Conservation (phyloP, 805 yeast species). For the Monosporozyma solicola region DNA sequence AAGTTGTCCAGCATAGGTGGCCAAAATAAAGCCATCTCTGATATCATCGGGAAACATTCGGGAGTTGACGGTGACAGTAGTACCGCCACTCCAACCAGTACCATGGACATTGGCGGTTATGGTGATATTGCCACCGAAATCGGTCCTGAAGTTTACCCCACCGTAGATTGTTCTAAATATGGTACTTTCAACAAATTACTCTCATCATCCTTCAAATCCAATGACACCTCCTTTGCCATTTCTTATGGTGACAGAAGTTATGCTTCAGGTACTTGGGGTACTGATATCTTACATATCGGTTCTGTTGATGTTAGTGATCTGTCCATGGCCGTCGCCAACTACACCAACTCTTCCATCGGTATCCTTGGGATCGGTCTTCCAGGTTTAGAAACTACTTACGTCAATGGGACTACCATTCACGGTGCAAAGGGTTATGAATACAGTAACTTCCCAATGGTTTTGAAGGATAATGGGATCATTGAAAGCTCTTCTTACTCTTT, state of each 20-base stretch:
- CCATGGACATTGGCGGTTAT: too few species aligned
- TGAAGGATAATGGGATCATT: constrained; percentile 31
- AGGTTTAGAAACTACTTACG: constrained; percentile 54
- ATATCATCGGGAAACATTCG: not conserved
- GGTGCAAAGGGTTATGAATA: constrained; percentile 3
- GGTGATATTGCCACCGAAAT: constrained; percentile 31
- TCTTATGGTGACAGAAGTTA: constrained; percentile 42
- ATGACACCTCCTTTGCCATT: constrained; percentile 34
- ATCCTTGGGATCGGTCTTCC: constrained; percentile 46
- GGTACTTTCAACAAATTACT: constrained; percentile 32
- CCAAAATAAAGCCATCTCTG: not conserved
- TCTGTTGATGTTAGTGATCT: constrained; percentile 36
- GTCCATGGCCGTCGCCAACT: constrained; percentile 26
- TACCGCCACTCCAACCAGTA: too few species aligned
- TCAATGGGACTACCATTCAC: constrained; percentile 14
- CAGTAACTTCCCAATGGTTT: constrained; percentile 12
- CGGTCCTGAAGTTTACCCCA: not conserved
- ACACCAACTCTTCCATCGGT: constrained; percentile 31
- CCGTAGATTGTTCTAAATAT: constrained; percentile 28
- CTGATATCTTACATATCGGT: constrained; percentile 34
- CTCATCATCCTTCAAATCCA: constrained; percentile 29
- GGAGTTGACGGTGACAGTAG: not conserved
- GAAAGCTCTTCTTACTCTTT: constrained; percentile 33
- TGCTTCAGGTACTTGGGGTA: constrained; percentile 48
- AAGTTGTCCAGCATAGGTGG: not conserved